Percentiles rank a stretch among this genome's conserved stretches.
These are phyloP conservation scores for Diddensiella transvaalensis DNA, from an alignment of 805 yeast genomes.

Conservation along the genomic window DNA sequence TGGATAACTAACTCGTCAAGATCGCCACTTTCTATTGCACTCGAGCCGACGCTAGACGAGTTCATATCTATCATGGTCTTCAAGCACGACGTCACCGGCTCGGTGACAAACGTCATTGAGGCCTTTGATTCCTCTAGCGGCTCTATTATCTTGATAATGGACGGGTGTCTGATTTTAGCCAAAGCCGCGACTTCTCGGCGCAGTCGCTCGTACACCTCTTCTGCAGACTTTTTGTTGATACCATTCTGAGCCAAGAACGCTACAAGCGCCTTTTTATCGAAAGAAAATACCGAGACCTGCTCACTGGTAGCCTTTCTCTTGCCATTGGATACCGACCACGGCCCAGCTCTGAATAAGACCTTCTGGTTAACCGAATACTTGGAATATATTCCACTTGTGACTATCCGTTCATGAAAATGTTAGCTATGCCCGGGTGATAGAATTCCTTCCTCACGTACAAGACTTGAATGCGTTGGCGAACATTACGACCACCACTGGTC, in stretches of 20 bases:
- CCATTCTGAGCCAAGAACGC: constrained; percentile 49
- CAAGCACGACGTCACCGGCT: constrained; percentile 61
- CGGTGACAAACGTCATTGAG: constrained; percentile 79
- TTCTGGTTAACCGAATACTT: constrained; percentile 65
- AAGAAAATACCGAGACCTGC: constrained; percentile 75
- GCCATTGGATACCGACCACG: constrained; percentile 87
- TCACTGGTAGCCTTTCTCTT: constrained; percentile 49
- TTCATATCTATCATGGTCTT: constrained; percentile 38
- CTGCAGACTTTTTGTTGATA: constrained; percentile 45
- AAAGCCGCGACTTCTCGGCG: constrained; percentile 65
- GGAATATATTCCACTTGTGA: constrained; percentile 29
- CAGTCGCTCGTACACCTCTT: constrained; percentile 63
- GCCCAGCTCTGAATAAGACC: constrained; percentile 68
- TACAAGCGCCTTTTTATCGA: constrained; percentile 77
- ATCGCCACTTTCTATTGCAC: constrained; percentile 30
- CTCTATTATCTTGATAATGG: constrained; percentile 76
- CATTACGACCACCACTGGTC: too few relatives aligned
- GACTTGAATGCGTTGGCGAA: constrained; percentile 23
- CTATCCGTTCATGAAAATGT: constrained; percentile 8
- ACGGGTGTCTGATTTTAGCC: constrained; percentile 85
- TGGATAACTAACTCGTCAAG: constrained; percentile 70
- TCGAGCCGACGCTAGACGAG: constrained; percentile 14
- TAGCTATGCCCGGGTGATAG: not conserved
- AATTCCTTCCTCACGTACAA: constrained; percentile 20
- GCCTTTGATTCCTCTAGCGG: constrained; percentile 84